Evolutionary conservation across 1,284 basidiomycete species (phyloP), one percentile per base, ranked within the genome.

Genomic region (Polyporus tsugae): DNA sequence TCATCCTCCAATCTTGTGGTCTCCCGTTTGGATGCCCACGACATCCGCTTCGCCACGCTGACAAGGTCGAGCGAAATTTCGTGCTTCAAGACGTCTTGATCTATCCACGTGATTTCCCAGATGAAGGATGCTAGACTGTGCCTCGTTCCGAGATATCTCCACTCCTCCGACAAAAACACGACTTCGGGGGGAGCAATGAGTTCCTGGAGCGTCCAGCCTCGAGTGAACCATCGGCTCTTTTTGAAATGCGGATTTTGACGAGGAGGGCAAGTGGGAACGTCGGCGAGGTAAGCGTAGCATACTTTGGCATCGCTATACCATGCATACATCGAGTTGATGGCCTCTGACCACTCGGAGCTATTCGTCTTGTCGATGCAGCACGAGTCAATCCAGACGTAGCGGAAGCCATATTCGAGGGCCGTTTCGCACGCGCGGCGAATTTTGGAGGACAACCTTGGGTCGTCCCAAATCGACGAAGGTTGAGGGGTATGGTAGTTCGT

Each of bases 151-250:
- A 57, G 15, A 19, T 11, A 36, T 6, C 0, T 19, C 53, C 53
- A 57, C 53, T 57, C 33, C 53, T 6, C 4, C 1, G 53, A 36
- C 6, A 57, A 19, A 15, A 57, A 57, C 6, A 57, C 53, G 53
- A 57, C 53, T 9, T 57, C 33, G 7, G 2, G 33, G 15, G 53
- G 53, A 33, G 53, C 53, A 17, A 57, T 13, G 36, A 59, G 38
- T 6, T 59, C 57, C 36, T 59, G 57, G n/a, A 59, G 57, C 10
- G 57, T 59, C 57, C 57, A 59, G 3, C 57, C 57, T 5, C 57
- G 57, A 39, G 35, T 59, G 57, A 59, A 59, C 57, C 57, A 59
- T 39, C 57, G 35, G 36, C 57, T 59, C 6, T 4, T 22, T 4
- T 9, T 4, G 6, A 59, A 38, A n/a, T 4, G 35, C 11, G 55